phyloP scores from a whole-genome alignment of 1,139 yeast species.

The Saccharomyces hybrid region DNA sequence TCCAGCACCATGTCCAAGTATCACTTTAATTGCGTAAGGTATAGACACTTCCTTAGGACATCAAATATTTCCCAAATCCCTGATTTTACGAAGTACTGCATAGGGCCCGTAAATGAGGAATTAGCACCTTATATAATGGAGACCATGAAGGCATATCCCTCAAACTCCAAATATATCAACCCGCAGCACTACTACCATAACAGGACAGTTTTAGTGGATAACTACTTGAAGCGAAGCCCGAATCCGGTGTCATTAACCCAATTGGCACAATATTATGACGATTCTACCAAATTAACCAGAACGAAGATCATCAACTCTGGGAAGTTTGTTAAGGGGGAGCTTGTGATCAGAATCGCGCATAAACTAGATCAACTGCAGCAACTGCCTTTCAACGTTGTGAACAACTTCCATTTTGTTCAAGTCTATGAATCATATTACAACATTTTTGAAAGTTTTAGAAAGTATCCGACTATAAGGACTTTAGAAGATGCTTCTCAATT shows the following conservation, averaged over 20 bases:
- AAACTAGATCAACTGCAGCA: constrained; percentile 72
- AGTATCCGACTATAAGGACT: constrained; percentile 56
- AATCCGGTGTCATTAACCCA: constrained; percentile 86
- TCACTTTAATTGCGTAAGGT: constrained; percentile 5
- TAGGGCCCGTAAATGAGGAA: constrained; percentile 26
- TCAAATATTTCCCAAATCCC: constrained; percentile 26
- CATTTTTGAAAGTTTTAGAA: constrained; percentile 78
- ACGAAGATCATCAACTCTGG: constrained; percentile 77
- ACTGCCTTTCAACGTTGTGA: constrained; percentile 75
- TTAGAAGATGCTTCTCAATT: constrained; percentile 69
- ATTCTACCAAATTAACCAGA: constrained; percentile 46
- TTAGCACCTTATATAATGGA: constrained; percentile 28
- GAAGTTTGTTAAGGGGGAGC: constrained; percentile 76
- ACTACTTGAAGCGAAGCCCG: constrained; percentile 58
- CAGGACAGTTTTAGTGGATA: constrained; percentile 48
- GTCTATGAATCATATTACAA: constrained; percentile 85
- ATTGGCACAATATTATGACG: constrained; percentile 81
- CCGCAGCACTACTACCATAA: constrained; percentile 82
- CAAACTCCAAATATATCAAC: constrained; percentile 35
- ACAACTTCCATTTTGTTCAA: constrained; percentile 76
- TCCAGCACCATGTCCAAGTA: neutral
- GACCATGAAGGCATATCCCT: constrained; percentile 28
- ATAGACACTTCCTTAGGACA: constrained; percentile 13
- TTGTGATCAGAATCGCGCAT: constrained; percentile 77
- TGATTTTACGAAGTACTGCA: constrained; percentile 29